These are phyloP conservation scores for Ramichloridium luteum DNA, from an alignment of 2,329 filamentous ascomycete genomes.

Conservation along the genomic window DNA sequence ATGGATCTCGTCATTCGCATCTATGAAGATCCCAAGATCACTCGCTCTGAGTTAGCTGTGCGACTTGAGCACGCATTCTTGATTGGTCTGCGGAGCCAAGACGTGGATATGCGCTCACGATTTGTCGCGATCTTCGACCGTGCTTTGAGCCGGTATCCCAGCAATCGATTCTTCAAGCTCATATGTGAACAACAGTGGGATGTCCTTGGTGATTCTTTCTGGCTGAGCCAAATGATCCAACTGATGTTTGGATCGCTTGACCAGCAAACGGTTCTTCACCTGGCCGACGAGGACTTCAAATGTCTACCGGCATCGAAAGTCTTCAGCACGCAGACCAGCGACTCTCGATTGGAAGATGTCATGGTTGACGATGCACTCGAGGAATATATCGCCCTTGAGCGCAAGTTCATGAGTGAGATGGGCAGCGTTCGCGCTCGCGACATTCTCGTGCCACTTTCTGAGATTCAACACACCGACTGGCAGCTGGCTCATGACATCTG, in stretches of 20 bases:
- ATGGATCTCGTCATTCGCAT: slow-evolving; percentile 92
- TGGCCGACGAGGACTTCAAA: slow-evolving; percentile 76
- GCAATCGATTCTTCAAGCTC: slow-evolving; percentile 77
- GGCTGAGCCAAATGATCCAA: slow-evolving; percentile 90
- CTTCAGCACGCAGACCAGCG: slow-evolving; percentile 61
- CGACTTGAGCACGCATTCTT: slow-evolving; percentile 97
- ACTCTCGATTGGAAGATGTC: slow-evolving; percentile 47
- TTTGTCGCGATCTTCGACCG: slow-evolving; percentile 96
- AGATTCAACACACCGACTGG: slow-evolving; percentile 81
- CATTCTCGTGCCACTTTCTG: slow-evolving; percentile 75
- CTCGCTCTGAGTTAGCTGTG: slow-evolving; percentile 87
- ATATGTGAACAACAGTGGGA: slow-evolving; percentile 94
- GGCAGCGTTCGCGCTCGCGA: slow-evolving; percentile 80
- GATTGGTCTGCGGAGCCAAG: slow-evolving; percentile 81
- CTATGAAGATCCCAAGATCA: slow-evolving; percentile 94
- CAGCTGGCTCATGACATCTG: slow-evolving; percentile 79
- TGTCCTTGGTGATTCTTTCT: slow-evolving; percentile 85
- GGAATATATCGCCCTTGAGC: slow-evolving; percentile 61
- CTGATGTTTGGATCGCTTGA: slow-evolving; percentile 85
- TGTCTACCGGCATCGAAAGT: slow-evolving; percentile 61
- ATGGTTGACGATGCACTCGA: slow-evolving; percentile 80
- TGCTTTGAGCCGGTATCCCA: slow-evolving; percentile 84
- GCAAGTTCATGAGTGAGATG: slow-evolving; percentile 71
- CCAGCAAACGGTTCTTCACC: slow-evolving; percentile 62
- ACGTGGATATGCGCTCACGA: slow-evolving; percentile 91